Conservation (phyloP, 129 eudicot genomes). For the Cynara cardunculus region DNA sequence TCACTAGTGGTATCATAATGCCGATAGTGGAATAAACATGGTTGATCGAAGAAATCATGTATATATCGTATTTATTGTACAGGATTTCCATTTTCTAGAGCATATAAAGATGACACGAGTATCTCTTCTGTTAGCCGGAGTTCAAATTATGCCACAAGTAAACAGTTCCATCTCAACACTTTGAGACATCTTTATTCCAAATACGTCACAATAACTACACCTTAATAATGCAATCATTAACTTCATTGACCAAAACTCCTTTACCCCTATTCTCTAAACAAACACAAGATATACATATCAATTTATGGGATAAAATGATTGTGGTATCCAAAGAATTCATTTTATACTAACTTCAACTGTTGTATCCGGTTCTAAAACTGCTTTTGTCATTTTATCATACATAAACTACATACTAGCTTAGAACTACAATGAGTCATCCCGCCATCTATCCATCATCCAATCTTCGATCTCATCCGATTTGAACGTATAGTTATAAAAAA, state of each 20-base stretch:
- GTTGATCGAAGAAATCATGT: not conserved
- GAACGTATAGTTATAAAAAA: not conserved
- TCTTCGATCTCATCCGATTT: not conserved
- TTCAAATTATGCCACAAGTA: not conserved
- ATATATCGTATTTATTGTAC: not conserved
- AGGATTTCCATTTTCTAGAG: not conserved
- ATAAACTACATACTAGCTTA: not conserved
- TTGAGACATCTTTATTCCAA: not conserved
- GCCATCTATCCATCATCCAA: not conserved
- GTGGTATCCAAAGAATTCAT: not conserved
- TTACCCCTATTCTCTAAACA: not conserved
- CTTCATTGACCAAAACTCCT: not conserved
- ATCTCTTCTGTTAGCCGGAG: not conserved
- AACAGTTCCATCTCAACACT: constrained; percentile 8
- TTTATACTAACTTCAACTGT: not conserved
- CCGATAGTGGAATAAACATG: not conserved
- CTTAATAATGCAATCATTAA: constrained; percentile 7
- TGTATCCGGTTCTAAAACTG: not conserved
- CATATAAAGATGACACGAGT: not conserved
- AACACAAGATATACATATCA: not conserved
- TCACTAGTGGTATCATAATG: not conserved
- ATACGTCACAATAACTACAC: not conserved
- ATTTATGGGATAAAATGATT: not conserved
- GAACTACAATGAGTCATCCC: not conserved
- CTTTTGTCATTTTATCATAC: not conserved